Conservation (phyloP, 192 early-diverging fungal genomes). For the Entophlyctis helioformis region DNA sequence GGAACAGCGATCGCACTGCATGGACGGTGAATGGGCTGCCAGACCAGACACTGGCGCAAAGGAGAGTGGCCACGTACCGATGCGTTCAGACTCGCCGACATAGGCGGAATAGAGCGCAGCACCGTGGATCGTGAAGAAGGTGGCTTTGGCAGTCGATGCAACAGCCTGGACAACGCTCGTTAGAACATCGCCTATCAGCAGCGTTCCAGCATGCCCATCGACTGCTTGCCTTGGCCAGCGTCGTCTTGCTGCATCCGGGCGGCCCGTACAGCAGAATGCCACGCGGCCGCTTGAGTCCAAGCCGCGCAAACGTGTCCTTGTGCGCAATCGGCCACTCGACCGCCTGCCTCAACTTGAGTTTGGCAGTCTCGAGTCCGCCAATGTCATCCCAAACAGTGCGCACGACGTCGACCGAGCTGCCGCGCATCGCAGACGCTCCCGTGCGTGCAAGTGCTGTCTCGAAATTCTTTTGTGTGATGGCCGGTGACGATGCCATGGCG, state of each 20-base stretch:
- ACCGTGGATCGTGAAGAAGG: slow-evolving; percentile 68
- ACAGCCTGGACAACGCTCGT: slow-evolving; percentile 52
- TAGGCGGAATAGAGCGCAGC: slow-evolving; percentile 65
- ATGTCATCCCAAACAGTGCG: slow-evolving; percentile 68
- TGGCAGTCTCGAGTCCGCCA: slow-evolving; percentile 76
- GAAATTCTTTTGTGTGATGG: slow-evolving; percentile 49
- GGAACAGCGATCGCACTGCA: slow-evolving; percentile 63
- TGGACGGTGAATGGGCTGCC: not conserved
- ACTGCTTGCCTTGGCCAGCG: slow-evolving; percentile 58
- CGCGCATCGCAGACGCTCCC: slow-evolving; percentile 60
- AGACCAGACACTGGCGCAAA: no score
- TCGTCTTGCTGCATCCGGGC: slow-evolving; percentile 97
- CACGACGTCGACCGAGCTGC: slow-evolving; percentile 35
- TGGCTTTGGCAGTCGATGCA: slow-evolving; percentile 64
- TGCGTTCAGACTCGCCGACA: slow-evolving; percentile 79
- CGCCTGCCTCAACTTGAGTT: slow-evolving; percentile 66
- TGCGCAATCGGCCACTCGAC: slow-evolving; percentile 84
- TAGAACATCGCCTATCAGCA: no score
- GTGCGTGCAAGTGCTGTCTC: slow-evolving; percentile 44
- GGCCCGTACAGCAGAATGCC: slow-evolving; percentile 95
- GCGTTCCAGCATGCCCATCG: no score
- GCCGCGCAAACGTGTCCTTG: slow-evolving; percentile 45
- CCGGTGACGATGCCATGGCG: slow-evolving; percentile 1
- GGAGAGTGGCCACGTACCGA: no score
- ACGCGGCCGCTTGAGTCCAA: slow-evolving; percentile 71